Base-by-base conservation (phyloP, 2,329 filamentous ascomycete species). In the Chaetomium sp. region DNA sequence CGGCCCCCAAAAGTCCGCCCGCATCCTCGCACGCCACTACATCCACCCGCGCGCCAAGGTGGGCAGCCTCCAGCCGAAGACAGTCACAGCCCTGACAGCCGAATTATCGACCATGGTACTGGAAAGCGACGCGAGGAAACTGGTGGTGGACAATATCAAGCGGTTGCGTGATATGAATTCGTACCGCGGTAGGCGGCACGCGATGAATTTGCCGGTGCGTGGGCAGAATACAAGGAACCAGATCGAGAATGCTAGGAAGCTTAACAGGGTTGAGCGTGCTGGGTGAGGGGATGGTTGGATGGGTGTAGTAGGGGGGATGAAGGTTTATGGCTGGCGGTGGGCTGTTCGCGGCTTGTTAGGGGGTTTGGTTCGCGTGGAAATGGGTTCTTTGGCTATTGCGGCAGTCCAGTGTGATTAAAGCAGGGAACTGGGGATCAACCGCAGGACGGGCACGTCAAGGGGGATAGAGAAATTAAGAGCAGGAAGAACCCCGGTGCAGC, bases 51-150 rank as follows among this genome's bases (percentile, higher is more conserved):
- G 82, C 55, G 88, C 89, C 62, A 88, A 85, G 67, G 78, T 97
- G 63, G 88, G 88, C 69, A 79, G 83, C 6, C 75, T 99, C 19
- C 79, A 83, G 45, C 83, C 86, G 57, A 85, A 87, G 69, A 91
- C 90, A 58, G 76, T 96, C 63, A 86, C 89, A 52, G 86, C 88
- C 52, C 78, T 99, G 58, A 94, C 88, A 27, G 87, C 87, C 50
- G 89, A 95, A 67, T 78, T 99, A 42, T 89, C 90, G 12, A 86
- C 85, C 53, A 91, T 99, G 89, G 95, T 88, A 58, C 89, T 97
- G 66, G 94, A 96, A 72, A 95, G 88, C 71, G 91, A 97, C 66
- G 79, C 95, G 61, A 79, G 84, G 66, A 82, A 87, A 68, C 76
- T 89, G 57, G 74, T 96, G 40, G 80, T 86, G 66, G 89, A 96